These are phyloP conservation scores for Hypoxylon rubiginosum DNA, from an alignment of 2,329 filamentous ascomycete species.

Conservation along the genomic window DNA sequence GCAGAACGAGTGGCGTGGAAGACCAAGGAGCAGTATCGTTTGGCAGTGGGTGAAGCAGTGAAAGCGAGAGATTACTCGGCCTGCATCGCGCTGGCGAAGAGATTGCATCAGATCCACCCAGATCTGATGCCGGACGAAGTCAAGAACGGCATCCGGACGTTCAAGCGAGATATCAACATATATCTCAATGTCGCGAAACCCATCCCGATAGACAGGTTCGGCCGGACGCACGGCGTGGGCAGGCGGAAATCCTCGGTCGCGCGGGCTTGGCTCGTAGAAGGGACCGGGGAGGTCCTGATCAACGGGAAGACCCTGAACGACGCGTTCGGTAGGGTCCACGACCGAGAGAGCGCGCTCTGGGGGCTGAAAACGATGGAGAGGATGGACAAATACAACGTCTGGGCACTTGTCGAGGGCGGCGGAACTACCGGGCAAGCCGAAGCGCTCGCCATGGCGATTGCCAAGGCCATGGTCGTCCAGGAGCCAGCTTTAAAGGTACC, in stretches of 20 bases:
- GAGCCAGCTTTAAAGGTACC: conserved; percentile 92
- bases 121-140: conserved; percentile 80
- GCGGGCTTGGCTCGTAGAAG: conserved; percentile 89
- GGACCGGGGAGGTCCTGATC: conserved; percentile 88
- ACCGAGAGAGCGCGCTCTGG: conserved; percentile 95
- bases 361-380: conserved; percentile 84
- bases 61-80: conserved; percentile 83
- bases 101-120: conserved; percentile 88
- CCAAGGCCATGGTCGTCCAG: conserved; percentile 88
- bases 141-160: conserved; percentile 72
- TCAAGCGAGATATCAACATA: conserved; percentile 81
- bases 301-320: conserved; percentile 90
- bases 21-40: conserved; percentile 80
- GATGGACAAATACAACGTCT: conserved; percentile 97
- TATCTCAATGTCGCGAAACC: conserved; percentile 73
- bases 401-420: conserved; percentile 85
- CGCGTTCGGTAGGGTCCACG: conserved; percentile 88
- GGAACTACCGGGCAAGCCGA: conserved; percentile 96
- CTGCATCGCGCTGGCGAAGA: conserved; percentile 80
- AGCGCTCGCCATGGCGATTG: conserved; percentile 89
- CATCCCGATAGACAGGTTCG: conserved; percentile 79
- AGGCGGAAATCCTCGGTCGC: conserved; percentile 90
- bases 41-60: conserved; percentile 77
- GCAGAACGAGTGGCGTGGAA: conserved; percentile 85
- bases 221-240: conserved; percentile 83